Base-by-base conservation (phyloP, 129 eudicot genomes). In the Sambucus nigra region DNA sequence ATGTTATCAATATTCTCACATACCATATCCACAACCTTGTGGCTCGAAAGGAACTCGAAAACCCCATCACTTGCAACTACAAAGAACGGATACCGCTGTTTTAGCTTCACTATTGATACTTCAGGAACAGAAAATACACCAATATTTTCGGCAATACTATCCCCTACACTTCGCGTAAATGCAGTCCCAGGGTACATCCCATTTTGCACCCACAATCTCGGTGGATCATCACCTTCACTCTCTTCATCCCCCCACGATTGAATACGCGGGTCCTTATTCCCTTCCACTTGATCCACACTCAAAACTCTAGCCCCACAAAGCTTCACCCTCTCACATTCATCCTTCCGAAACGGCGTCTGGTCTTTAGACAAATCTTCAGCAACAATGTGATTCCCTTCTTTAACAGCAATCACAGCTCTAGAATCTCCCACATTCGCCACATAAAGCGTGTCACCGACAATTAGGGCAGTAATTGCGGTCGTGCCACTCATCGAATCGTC, bases 401-500 rank as follows among this genome's bases (percentile, higher is more conserved):
- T 91, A 5, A 79, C 77, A 3, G 84, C 83, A 40, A 91, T 63
- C 33, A 91, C 94, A 5, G 95, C 98, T 47, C 98, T 61, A 18
- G 98, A 91, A 69, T 91, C 98, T 20, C 98, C 98, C 38, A 91
- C 98, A 61, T 91, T 91, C 0, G 98, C 95, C 59, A 91, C 89
- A 40, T 76, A 91, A 46, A 91, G 75, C 75, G 54, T 91, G 47
- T 91, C 79, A 45, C 86, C 94, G 32, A 91, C 39, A 7, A 91
- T 82, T 33, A 91, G 89, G 59, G 73, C 87, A 5, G 98, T 85
- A 17, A 91, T 85, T 16, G 98, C 98, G 23, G 98, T 91, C 0
- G 98, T 91, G 14, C 98, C 98, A 67, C 98, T 91, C 98, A 91
- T 91, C 5, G 94, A 65, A 68, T 91, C 98, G 42, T 91, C 98